Conservation (phyloP, 2,329 filamentous ascomycete species). For the Neofusicoccum cordaticola region DNA sequence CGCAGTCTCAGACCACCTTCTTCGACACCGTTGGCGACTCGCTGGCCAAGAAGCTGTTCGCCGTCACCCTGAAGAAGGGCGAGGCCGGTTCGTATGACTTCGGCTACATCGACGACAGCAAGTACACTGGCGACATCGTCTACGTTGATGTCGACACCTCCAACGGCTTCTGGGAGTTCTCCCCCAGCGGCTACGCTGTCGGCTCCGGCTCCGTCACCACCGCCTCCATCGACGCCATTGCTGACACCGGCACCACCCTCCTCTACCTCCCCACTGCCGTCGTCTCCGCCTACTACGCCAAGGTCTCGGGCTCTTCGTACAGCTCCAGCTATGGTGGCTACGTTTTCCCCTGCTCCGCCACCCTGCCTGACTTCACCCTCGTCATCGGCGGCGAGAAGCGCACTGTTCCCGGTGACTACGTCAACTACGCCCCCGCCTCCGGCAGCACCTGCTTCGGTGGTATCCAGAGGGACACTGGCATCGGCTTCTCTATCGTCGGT, state of each 20-base stretch:
- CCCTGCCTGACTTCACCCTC: slow-evolving; percentile 54
- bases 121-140: slow-evolving; percentile 58
- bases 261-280: slow-evolving; percentile 56
- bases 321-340: slow-evolving; percentile 53
- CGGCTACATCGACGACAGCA: slow-evolving; percentile 56
- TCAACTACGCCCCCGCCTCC: slow-evolving; percentile 53
- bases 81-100: slow-evolving; percentile 49
- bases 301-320: slow-evolving; percentile 54
- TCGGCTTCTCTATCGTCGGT: slow-evolving; percentile 68
- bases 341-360: slow-evolving; percentile 51
- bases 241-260: slow-evolving; percentile 70
- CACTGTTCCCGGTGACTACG: slow-evolving; percentile 53
- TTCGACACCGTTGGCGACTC: slow-evolving; percentile 57
- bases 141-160: slow-evolving; percentile 56
- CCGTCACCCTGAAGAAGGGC: slow-evolving; percentile 56
- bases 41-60: slow-evolving; percentile 56
- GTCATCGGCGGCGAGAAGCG: slow-evolving; percentile 50
- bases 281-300: slow-evolving; percentile 58
- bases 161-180: slow-evolving; percentile 65
- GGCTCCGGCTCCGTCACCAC: slow-evolving; percentile 43
- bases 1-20: slow-evolving; percentile 53
- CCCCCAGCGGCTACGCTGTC: slow-evolving; percentile 54
- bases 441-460: slow-evolving; percentile 66
- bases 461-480: slow-evolving; percentile 61
- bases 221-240: slow-evolving; percentile 54